Evolutionary conservation across 2,329 filamentous ascomycete species (phyloP), one percentile per base, ranked within the genome.

Genomic region (Malbranchea zuffiana): DNA sequence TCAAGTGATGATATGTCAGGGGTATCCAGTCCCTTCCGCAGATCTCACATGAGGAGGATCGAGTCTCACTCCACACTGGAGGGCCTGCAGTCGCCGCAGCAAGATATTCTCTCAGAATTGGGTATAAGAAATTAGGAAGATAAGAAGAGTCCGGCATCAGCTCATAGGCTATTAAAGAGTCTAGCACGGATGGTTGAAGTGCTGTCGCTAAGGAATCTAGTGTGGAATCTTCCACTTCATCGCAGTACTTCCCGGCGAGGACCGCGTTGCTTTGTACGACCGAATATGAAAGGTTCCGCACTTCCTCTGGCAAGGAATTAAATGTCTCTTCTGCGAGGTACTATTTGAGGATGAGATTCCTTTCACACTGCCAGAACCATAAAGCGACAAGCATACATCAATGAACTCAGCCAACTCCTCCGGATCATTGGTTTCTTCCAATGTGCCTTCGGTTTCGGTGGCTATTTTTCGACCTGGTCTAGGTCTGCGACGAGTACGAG

Each of bases 1-100:
- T 86, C 28, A 93, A 64, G 61, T 92, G 85, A 53, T 93, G 85
- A 54, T 90, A 92, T 1, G 80, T 82, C 43, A 90, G 59, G 6
- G 75, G 74, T 15, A 90, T 74, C 74, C 82, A 85, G 44, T 75
- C 72, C 1, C 84, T 68, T 1, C 67, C 72, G 55, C 84, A 92
- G 16, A 92, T 71, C 62, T 93, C 85, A 57, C 85, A 93, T 3
- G 65, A 68, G 3, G 59, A 54, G 0, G 65, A 59, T 16, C 72
- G 69, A 1, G 78, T 80, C 0, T 67, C 61, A 1, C 63, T 61
- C 50, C 78, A 79, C 5, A 75, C 65, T 0, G 80, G 79, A 0
- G 83, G 82, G 0, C 79, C 62, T 0, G 75, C 65, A 1, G 71
- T 74, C 6, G 70, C 62, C 1, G 68, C 54, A 0, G 61, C 54